Evolutionary conservation across 495 filamentous ascomycete species (phyloP), one percentile per base, ranked within the genome.

Genomic region (Tuber indicum): DNA sequence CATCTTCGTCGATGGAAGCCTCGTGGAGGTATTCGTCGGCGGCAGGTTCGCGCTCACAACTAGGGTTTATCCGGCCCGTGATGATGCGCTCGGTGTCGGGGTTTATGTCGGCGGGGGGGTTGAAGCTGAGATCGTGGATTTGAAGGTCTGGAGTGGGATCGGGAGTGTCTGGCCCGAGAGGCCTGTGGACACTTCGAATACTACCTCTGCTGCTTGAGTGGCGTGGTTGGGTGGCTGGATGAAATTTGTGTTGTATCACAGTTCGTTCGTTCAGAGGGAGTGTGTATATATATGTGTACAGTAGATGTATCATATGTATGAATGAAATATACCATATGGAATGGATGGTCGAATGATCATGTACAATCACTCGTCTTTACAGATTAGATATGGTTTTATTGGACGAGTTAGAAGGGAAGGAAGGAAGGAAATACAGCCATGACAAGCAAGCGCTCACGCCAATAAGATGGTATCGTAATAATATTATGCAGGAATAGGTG

Each of bases 21-120:
- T 86, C 73, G 74, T 87, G 0, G 86, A 87, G 75, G 81, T 87
- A 6, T 85, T 85, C 49, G 85, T 82, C 0, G 86, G 86, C 73
- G 85, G 84, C 47, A 80, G 85, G 43, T 86, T 86, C 26, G 84
- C 84, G 0, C 72, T 86, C 12, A 83, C 84, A 12, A 82, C 84
- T 2, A 77, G 83, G 46, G 75, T 81, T 46, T 83, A 86, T 84
- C 70, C 87, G 85, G 73, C 85, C 85, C 79, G 87, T 84, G 41
- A 84, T 81, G 74, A 84, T 86, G 71, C 82, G 71, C 14, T 52
- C 74, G 47, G 80, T 74, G 73, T 75, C 71, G 52, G 82, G 71
- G 79, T 84, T 78, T 84, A 81, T 80, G 72, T 81, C 75, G 76
- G 76, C 70, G 81, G 84, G 74, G 84, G 84, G 17, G 72, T 47